Conservation (phyloP, 345 rosid species). For the Cardamine resedifolia region DNA sequence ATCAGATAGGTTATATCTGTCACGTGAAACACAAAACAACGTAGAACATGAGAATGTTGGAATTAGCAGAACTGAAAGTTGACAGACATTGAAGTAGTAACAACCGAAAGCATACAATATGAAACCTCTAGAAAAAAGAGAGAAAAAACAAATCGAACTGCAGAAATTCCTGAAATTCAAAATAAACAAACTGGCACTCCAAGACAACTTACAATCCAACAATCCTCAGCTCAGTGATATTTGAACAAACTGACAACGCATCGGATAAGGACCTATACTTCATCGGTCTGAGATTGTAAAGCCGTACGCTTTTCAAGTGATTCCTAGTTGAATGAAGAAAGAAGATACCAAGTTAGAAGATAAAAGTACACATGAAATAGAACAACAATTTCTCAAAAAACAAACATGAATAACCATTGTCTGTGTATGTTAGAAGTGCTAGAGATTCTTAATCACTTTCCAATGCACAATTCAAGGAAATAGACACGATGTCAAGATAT, state of each 20-base stretch:
- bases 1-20: constrained; percentile 65
- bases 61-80: constrained; percentile 2
- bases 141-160: background rate
- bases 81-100: background rate
- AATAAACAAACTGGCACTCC: background rate
- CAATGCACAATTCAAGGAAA: background rate
- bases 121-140: background rate
- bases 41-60: background rate
- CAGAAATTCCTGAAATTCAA: background rate
- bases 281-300: constrained; percentile 73
- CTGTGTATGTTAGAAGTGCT: background rate
- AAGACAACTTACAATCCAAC: constrained; percentile 79
- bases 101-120: background rate
- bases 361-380: background rate
- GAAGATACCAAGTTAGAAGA: constrained; percentile 19
- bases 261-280: constrained; percentile 52
- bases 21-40: background rate
- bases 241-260: constrained; percentile 64
- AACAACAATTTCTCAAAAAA: background rate
- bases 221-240: constrained; percentile 68
- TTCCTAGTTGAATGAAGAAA: constrained; percentile 39
- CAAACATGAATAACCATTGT: background rate
- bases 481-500: background rate
- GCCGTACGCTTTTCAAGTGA: constrained; percentile 63
- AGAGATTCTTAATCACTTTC: background rate